Conservation (phyloP, 495 filamentous ascomycete genomes). For the Neurospora sp. region DNA sequence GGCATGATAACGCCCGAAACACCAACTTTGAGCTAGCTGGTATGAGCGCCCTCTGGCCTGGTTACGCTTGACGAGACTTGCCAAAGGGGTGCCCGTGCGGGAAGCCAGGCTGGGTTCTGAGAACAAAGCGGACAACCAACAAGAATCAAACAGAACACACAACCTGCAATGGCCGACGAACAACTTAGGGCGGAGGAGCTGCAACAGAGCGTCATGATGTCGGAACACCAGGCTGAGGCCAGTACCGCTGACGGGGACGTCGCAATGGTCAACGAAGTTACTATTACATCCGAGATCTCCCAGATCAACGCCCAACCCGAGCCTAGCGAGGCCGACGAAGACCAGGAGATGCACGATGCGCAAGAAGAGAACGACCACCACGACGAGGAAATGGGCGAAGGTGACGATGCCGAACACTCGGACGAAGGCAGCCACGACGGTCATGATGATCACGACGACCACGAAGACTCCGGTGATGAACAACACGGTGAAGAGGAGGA, state of each 20-base stretch:
- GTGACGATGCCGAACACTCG: constrained; percentile 18
- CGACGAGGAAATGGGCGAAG: constrained; percentile 20
- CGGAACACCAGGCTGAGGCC: constrained; percentile 27
- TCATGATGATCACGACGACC: constrained; percentile 29
- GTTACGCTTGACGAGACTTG: constrained; percentile 13
- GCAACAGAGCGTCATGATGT: constrained; percentile 37
- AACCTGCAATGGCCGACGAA: constrained; percentile 31
- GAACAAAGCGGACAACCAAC: background rate
- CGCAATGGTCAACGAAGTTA: constrained; percentile 24
- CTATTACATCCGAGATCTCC: constrained; percentile 23
- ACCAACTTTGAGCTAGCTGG: background rate
- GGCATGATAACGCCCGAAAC: constrained; percentile 10
- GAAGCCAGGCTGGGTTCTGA: background rate
- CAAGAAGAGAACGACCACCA: constrained; percentile 30
- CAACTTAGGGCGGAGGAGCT: constrained; percentile 42
- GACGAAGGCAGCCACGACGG: constrained; percentile 21
- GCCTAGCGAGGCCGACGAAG: constrained; percentile 39
- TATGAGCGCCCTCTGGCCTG: constrained; percentile 10
- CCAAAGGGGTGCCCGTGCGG: constrained; percentile 1
- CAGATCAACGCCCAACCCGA: constrained; percentile 37
- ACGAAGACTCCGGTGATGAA: constrained; percentile 25
- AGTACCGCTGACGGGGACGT: constrained; percentile 15
- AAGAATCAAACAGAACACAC: constrained; percentile 2
- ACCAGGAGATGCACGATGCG: constrained; percentile 41
- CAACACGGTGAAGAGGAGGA: constrained; percentile 36